Conservation (phyloP, 306 rosid genomes). For the Lablab purpureus region DNA sequence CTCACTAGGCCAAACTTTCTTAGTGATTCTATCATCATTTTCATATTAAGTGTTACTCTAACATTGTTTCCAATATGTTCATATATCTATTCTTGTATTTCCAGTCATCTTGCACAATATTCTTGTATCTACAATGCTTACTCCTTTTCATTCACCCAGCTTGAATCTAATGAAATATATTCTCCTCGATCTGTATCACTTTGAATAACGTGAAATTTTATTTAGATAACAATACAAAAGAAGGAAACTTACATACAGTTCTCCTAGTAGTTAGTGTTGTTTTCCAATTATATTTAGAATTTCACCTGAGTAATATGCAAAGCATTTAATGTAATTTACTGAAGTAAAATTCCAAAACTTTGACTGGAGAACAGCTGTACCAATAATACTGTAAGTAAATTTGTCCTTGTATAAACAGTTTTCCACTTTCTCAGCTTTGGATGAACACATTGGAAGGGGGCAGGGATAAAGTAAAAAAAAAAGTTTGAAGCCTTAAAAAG, state of each 20-base stretch:
- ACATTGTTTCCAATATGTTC: not conserved
- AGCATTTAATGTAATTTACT: no score
- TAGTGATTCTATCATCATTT: not conserved
- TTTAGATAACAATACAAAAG: not conserved
- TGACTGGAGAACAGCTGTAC: no score
- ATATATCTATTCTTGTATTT: not conserved
- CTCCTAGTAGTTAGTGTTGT: no score
- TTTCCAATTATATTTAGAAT: no score
- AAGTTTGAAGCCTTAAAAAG: not conserved
- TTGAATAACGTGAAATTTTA: not conserved
- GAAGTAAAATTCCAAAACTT: no score
- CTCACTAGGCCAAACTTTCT: not conserved
- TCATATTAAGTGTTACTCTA: not conserved
- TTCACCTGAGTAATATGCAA: no score
- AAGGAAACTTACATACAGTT: no score
- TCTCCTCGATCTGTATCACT: not conserved
- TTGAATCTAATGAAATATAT: not conserved
- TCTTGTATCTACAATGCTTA: not conserved
- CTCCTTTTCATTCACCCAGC: not conserved
- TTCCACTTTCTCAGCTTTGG: slow-evolving; percentile 10
- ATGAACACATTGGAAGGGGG: not conserved
- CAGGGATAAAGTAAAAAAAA: not conserved
- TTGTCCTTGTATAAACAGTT: no score
- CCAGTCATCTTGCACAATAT: not conserved
- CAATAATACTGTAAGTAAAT: no score